A percentile compares a stretch with the other conserved stretches of the same genome.
Conservation (phyloP, 2,329 filamentous ascomycete species). For the Cadophora sp. region DNA sequence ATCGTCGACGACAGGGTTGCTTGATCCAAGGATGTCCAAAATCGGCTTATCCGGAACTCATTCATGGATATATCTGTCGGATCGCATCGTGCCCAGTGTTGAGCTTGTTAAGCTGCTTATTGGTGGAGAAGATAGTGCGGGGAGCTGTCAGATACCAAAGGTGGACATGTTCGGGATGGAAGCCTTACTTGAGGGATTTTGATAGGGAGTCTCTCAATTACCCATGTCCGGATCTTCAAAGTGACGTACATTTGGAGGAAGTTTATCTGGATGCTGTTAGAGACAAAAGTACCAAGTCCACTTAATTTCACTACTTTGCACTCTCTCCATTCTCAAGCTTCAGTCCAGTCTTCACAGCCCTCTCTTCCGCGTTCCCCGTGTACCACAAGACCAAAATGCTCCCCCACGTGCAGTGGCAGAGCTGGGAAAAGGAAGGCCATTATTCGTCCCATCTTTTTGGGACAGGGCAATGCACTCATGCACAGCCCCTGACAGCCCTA, state of each 20-base stretch:
- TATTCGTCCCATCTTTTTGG: constrained; percentile 11
- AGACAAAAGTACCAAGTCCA: constrained; percentile 6
- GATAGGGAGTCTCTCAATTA: not conserved
- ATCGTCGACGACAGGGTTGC: not conserved
- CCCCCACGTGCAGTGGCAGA: constrained; percentile 10
- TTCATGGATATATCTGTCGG: constrained; percentile 1
- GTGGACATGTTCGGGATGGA: not conserved
- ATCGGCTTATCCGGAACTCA: not conserved
- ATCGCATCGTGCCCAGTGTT: constrained; percentile 6
- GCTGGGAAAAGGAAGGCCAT: not conserved
- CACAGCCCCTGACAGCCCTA: constrained; percentile 7
- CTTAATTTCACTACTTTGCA: not conserved
- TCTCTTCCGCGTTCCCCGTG: constrained; percentile 3
- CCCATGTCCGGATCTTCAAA: not conserved
- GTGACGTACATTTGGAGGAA: not conserved
- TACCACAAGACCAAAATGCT: not conserved
- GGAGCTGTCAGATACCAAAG: constrained; percentile 12
- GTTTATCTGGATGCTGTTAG: not conserved
- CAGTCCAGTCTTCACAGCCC: not conserved
- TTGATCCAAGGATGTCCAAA: not conserved
- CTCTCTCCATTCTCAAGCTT: not conserved
- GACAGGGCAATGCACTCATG: not conserved
- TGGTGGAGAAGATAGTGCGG: constrained; percentile 4
- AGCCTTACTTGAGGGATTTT: constrained; percentile 15
- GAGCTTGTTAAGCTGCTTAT: constrained; percentile 2